Evolutionary conservation across 1,284 basidiomycete genomes (phyloP).

Genomic region (Fomitopsis palustris): DNA sequence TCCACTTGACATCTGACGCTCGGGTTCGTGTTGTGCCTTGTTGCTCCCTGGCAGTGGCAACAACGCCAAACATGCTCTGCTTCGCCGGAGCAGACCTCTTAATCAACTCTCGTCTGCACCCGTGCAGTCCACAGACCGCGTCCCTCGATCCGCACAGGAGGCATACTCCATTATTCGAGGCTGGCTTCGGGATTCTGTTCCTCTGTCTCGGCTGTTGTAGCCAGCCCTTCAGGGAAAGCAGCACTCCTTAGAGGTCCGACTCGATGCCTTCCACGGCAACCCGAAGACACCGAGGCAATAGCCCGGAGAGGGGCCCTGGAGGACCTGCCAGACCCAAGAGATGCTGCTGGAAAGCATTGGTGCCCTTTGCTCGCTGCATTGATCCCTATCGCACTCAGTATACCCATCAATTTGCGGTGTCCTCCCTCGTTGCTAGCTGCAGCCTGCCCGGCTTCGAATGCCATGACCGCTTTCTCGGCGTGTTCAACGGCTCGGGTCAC

Average conservation of each 20-base stretch:
- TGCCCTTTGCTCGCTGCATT: background rate
- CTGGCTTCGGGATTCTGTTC: background rate
- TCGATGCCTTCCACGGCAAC: background rate
- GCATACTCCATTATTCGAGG: background rate
- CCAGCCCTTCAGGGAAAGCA: background rate
- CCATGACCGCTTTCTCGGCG: background rate
- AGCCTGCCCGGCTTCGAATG: background rate
- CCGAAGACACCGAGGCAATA: background rate
- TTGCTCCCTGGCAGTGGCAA: background rate
- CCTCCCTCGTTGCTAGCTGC: background rate
- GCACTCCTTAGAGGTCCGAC: background rate
- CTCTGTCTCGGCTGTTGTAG: background rate
- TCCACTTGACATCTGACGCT: too few relatives aligned
- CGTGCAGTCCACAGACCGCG: conserved; percentile 3
- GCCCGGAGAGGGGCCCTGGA: background rate
- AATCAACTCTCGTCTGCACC: background rate
- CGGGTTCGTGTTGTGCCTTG: background rate
- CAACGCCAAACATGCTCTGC: background rate
- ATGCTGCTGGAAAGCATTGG: background rate
- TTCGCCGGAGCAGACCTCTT: background rate
- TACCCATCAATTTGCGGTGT: background rate
- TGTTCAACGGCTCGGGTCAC: background rate
- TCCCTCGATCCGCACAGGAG: conserved; percentile 1
- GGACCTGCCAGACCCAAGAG: background rate
- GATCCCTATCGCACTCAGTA: background rate